Evolutionary conservation across 768 basidiomycete species (phyloP), one percentile per base, ranked within the genome.

Genomic region (Rubroboletus pulcherrimus): DNA sequence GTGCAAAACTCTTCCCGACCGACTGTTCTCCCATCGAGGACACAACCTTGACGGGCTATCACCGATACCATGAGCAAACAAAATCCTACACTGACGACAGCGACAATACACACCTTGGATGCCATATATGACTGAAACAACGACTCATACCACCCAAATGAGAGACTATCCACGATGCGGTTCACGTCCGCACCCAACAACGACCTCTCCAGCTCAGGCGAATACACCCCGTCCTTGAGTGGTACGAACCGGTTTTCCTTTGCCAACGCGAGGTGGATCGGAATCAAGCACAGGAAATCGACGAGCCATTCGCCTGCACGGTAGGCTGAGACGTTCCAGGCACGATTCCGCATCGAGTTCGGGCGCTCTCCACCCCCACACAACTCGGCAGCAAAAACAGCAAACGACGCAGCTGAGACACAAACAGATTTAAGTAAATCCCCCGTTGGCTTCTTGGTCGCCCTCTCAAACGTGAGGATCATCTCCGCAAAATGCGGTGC

Each of bases 11-110:
- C 60, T 85, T 85, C 0, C 84, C 85, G 1, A 86, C 84, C 0
- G 82, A 84, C 61, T 86, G 84, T 63, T 85, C 83, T 1, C 83
- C 84, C 85, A 85, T 85, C 0, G 84, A 86, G 0, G 84, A 83
- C 1, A 85, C 84, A 4, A 85, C 85, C 58, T 76, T 79, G 14
- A 86, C 83, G 2, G 82, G 83, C 81, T 85, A 37, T 46, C 11
- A 39, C 33, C 7, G 15, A 1, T 0, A 15, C 1, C 7, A 19
- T 55, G 14, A 66, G 40, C 21, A 30, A 30, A 2, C 3, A 1
- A 10, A 1, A 1, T 9, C 3, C 2, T 0, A 1, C 2, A 33
- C 1, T 0, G 2, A 19, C 0, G 2, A 7, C 9, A 9, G 3
- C 0, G 2, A 30, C 4, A 0, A 33, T 14, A 47, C 67, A 7